Evolutionary conservation across 202 grass and related monocot genomes (phyloP), one percentile per base, ranked within the genome.

Genomic region (Bolboschoenoplectus hybrid): DNA sequence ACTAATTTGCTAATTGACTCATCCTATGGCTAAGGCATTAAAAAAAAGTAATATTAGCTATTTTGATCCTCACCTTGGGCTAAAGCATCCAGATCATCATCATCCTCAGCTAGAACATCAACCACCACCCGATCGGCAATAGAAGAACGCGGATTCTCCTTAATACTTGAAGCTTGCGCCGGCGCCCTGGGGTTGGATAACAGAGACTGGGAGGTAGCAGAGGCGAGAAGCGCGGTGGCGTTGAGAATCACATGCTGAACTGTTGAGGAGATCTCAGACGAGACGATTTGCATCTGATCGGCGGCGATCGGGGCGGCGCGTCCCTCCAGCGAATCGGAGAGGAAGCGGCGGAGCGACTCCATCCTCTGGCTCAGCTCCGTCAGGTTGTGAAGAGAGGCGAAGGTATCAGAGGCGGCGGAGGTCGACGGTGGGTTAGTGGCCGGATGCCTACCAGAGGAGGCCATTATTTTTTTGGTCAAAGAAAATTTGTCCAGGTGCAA

Each of bases 181-280:
- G 45, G 64, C 3, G 45, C 46, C 8, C 49, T 64, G 5, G 50
- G 46, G 13, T 52, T 39, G 5, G 64, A 53, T 3, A 57, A 56
- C 45, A 71, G n/a, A 32, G 82, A 71, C 12, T 53, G 63, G 56
- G 89, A 82, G 36, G 85, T 67, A 83, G 89, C 88, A 73, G 84
- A 91, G 69, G 93, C 91, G 60, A 98, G 90, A 82, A 98, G 93
- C 47, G 89, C 80, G 34, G 91, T 88, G 51, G 89, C 91, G 89
- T 91, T 91, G 82, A 94, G 86, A 87, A 96, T 90, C 81, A 91
- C 87, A 71, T 90, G 90, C 9, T 91, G 97, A 0, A 92, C 91
- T 12, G 97, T 68, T 46, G 91, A 87, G 75, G 88, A 87, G 82
- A 98, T 98, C 92, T 96, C 90, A 5, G 90, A 89, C 67, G 91